Percentiles rank a stretch among this genome's conserved stretches.
Evolutionary conservation across 371 early-diverging fungal genomes (phyloP).

Genomic region (Actinomucor elegans): DNA sequence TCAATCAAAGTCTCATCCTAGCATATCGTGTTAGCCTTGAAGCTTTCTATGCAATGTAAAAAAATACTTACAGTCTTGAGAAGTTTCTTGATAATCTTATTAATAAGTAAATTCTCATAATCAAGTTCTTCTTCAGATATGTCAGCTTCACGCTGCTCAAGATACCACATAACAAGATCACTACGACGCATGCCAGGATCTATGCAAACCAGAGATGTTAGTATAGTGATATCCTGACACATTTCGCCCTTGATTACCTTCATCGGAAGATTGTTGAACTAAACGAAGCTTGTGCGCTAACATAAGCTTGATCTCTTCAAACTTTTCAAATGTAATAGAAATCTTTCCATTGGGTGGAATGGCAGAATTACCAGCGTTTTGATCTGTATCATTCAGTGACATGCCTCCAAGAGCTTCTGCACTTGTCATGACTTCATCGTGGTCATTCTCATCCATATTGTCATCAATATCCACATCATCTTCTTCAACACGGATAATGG

Average conservation of each 20-base stretch:
- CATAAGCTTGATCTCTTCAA: constrained; percentile 73
- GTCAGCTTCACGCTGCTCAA: constrained; percentile 72
- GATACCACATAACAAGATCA: constrained; percentile 82
- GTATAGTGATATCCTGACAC: no score
- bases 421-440: constrained; percentile 33
- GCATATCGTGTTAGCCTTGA: not conserved
- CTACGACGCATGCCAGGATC: constrained; percentile 64
- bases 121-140: constrained; percentile 74
- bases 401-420: constrained; percentile 40
- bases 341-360: constrained; percentile 23
- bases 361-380: constrained; percentile 34
- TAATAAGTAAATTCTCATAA: constrained; percentile 66
- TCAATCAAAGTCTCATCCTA: constrained; percentile 52
- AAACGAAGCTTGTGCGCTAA: constrained; percentile 67
- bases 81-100: constrained; percentile 79
- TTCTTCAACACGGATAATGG: constrained; percentile 91
- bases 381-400: constrained; percentile 20
- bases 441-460: constrained; percentile 34
- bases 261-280: constrained; percentile 33
- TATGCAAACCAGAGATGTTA: no score
- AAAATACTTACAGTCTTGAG: constrained; percentile 60
- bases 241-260: constrained; percentile 7
- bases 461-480: constrained; percentile 83
- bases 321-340: constrained; percentile 76
- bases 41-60: not conserved